Conservation (phyloP, 164 flowering plant genomes). For the Tinospora cordifolia region DNA sequence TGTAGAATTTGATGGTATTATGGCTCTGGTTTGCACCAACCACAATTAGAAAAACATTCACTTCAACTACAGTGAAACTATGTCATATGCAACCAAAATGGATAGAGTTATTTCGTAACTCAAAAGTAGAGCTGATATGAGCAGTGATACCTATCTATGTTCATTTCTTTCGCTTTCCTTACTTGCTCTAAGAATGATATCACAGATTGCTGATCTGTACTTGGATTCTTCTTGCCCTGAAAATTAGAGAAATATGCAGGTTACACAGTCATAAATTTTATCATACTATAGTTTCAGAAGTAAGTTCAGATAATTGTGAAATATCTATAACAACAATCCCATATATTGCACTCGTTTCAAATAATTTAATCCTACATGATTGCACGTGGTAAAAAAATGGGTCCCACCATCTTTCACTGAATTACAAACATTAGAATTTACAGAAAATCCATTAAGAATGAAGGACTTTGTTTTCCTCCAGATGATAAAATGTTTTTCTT, state of each 20-base stretch:
- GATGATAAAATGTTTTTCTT: too few relatives aligned
- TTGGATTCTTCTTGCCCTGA: constrained; percentile 94
- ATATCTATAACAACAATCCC: not conserved
- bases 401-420: too few relatives aligned
- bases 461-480: too few relatives aligned
- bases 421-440: too few relatives aligned
- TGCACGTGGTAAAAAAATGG: too few relatives aligned
- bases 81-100: not conserved
- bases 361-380: too few relatives aligned
- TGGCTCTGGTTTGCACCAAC: not conserved
- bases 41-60: not conserved
- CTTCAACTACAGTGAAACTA: not conserved
- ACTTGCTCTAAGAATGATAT: constrained; percentile 56
- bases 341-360: not conserved
- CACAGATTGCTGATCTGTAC: constrained; percentile 59
- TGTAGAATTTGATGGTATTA: not conserved
- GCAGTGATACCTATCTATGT: constrained; percentile 61
- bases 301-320: not conserved
- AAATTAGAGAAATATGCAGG: not conserved
- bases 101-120: not conserved
- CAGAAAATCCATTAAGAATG: too few relatives aligned
- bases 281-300: not conserved
- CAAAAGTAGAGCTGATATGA: not conserved
- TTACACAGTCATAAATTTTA: not conserved
- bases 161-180: constrained; percentile 73